A percentile compares a stretch with the other conserved stretches of the same genome.
These are phyloP conservation scores for Paxillus involutus DNA, from an alignment of 768 basidiomycete genomes.

Conservation along the genomic window DNA sequence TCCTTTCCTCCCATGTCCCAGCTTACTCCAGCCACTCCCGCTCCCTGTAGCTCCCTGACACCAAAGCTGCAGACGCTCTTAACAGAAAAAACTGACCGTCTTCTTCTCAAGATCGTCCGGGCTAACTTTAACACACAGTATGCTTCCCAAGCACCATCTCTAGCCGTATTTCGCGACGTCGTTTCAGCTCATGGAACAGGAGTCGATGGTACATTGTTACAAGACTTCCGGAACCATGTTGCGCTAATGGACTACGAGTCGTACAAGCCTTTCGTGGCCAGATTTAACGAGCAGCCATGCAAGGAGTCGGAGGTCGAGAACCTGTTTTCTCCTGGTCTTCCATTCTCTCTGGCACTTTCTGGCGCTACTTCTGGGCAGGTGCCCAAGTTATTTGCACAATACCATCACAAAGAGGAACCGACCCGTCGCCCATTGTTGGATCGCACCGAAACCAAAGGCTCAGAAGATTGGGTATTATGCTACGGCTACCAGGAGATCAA, in stretches of 20 bases:
- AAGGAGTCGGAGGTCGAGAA: conserved; percentile 17
- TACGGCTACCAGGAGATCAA: not conserved
- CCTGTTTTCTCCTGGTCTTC: conserved; percentile 21
- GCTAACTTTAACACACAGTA: conserved; percentile 12
- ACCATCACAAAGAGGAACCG: not conserved
- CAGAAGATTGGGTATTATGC: not conserved
- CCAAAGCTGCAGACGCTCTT: not conserved
- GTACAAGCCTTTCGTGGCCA: conserved; percentile 14
- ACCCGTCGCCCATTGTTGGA: not conserved
- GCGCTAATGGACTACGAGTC: conserved; percentile 11
- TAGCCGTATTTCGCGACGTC: conserved; percentile 9
- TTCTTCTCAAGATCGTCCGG: conserved; percentile 4
- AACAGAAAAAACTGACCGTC: not conserved
- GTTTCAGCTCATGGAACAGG: not conserved
- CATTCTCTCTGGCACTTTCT: conserved; percentile 7
- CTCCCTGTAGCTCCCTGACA: not conserved
- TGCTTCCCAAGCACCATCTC: not conserved
- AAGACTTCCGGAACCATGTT: conserved; percentile 6
- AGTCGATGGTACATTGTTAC: conserved; percentile 6
- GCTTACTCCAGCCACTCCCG: too few species aligned
- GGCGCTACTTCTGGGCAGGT: conserved; percentile 15
- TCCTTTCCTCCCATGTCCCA: too few species aligned
- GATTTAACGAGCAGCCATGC: conserved; percentile 15
- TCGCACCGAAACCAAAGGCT: not conserved
- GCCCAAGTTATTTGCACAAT: conserved; percentile 9